Percentiles rank a stretch among this genome's conserved stretches.
These are phyloP conservation scores for Stephania japonica DNA, from an alignment of 164 flowering plant species.

Conservation along the genomic window DNA sequence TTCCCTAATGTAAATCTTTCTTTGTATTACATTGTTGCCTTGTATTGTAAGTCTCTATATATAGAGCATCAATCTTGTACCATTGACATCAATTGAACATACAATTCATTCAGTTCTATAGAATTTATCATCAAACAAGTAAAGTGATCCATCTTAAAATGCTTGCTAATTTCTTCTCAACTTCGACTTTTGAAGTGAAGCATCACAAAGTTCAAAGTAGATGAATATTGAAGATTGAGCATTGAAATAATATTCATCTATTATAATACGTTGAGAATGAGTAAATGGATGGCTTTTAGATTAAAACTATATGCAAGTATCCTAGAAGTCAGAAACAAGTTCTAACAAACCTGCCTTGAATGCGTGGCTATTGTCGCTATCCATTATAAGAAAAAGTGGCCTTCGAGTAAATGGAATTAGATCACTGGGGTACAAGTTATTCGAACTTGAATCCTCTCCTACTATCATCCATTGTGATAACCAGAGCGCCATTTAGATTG, in stretches of 20 bases:
- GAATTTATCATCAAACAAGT: too few species aligned
- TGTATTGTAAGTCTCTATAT: too few species aligned
- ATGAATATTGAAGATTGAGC: not conserved
- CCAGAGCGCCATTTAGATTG: too few species aligned
- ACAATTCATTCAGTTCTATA: too few species aligned
- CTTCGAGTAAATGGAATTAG: conserved; percentile 87
- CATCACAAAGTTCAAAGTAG: not conserved
- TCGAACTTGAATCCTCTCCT: conserved; percentile 74
- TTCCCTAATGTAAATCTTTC: too few species aligned
- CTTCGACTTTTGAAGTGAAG: not conserved
- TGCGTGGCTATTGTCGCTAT: conserved; percentile 95
- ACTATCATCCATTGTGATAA: too few species aligned
- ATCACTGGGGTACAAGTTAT: conserved; percentile 78
- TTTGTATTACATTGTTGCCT: too few species aligned
- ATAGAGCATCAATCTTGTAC: too few species aligned
- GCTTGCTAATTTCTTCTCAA: not conserved
- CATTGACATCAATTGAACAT: too few species aligned
- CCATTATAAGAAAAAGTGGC: conserved; percentile 86
- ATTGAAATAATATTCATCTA: not conserved
- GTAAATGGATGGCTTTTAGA: not conserved
- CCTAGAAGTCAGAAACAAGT: conserved; percentile 30
- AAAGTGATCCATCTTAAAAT: not conserved
- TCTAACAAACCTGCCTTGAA: conserved; percentile 99
- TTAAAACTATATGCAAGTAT: not conserved
- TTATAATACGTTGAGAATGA: not conserved